Evolutionary conservation across 2,329 filamentous ascomycete species (phyloP).

Genomic region (Arthroderma sp.): DNA sequence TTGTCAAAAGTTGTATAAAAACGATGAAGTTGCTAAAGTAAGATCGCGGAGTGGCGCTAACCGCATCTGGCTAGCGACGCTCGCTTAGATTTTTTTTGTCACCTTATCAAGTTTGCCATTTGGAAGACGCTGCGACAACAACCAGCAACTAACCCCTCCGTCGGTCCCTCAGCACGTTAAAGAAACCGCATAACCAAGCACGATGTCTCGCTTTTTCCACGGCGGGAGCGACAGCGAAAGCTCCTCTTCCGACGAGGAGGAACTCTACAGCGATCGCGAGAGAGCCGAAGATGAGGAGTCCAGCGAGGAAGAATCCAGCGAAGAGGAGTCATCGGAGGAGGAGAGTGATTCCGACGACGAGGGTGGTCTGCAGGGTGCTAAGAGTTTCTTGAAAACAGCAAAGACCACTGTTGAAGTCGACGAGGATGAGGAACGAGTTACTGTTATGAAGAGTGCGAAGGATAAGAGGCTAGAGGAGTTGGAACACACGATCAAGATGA

Average conservation of each 20-base stretch:
- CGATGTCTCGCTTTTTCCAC: constrained; percentile 95
- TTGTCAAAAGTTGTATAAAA: too few relatives aligned
- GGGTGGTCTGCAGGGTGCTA: constrained; percentile 57
- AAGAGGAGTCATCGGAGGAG: constrained; percentile 48
- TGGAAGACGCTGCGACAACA: neutral
- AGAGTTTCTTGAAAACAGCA: constrained; percentile 60
- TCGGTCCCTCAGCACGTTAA: neutral
- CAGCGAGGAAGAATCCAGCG: constrained; percentile 40
- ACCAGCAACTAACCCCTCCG: neutral
- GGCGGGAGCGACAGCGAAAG: constrained; percentile 93
- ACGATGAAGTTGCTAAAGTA: neutral
- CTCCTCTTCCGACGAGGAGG: constrained; percentile 87
- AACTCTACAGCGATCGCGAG: constrained; percentile 74
- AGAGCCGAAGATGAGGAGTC: constrained; percentile 44
- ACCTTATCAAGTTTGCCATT: neutral
- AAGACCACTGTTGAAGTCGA: constrained; percentile 59
- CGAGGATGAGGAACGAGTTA: constrained; percentile 72
- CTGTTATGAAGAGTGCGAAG: constrained; percentile 91
- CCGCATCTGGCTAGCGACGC: constrained; percentile 15
- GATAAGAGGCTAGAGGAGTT: constrained; percentile 94
- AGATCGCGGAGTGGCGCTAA: neutral
- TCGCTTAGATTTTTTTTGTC: constrained; percentile 34
- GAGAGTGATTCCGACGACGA: constrained; percentile 39
- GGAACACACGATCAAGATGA: constrained; percentile 74
- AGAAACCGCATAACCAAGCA: neutral